Percentiles rank a stretch among this genome's conserved stretches.
Conservation (phyloP, 169 alveolate species). For the Condylostoma magnum region DNA sequence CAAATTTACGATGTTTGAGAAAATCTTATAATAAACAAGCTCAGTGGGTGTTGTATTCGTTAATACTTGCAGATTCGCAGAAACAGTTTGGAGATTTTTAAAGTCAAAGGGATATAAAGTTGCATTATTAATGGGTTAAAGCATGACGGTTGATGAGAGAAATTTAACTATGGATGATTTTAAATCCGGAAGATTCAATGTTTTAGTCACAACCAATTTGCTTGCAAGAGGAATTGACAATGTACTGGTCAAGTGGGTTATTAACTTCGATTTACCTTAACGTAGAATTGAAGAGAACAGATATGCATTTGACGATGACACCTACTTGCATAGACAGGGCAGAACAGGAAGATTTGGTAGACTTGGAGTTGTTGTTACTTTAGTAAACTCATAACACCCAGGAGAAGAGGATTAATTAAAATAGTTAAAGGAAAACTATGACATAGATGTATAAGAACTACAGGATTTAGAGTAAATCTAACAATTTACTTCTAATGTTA, state of each 20-base stretch:
- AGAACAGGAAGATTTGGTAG: slow-evolving; percentile 89
- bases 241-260: slow-evolving; percentile 54
- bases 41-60: slow-evolving; percentile 43
- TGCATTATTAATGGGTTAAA: slow-evolving; percentile 42
- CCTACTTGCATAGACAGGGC: slow-evolving; percentile 85
- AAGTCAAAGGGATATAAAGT: slow-evolving; percentile 32
- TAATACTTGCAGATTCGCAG: slow-evolving; percentile 46
- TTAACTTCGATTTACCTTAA: slow-evolving; percentile 65
- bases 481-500: too few species aligned
- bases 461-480: too few species aligned
- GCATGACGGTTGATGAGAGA: slow-evolving; percentile 53
- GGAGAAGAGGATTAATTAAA: too few species aligned
- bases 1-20: slow-evolving; percentile 30
- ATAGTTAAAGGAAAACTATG: too few species aligned
- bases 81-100: slow-evolving; percentile 9
- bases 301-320: slow-evolving; percentile 40
- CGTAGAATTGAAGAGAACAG: slow-evolving; percentile 75
- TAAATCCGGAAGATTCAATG: slow-evolving; percentile 44
- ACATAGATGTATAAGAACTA: too few species aligned
- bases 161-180: slow-evolving; percentile 52
- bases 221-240: slow-evolving; percentile 78
- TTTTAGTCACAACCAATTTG: slow-evolving; percentile 74
- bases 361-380: slow-evolving; percentile 71
- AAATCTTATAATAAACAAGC: slow-evolving; percentile 6
- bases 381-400: too few species aligned